Base-by-base conservation (phyloP, 2,329 filamentous ascomycete species). In the Dactylellina sp. region DNA sequence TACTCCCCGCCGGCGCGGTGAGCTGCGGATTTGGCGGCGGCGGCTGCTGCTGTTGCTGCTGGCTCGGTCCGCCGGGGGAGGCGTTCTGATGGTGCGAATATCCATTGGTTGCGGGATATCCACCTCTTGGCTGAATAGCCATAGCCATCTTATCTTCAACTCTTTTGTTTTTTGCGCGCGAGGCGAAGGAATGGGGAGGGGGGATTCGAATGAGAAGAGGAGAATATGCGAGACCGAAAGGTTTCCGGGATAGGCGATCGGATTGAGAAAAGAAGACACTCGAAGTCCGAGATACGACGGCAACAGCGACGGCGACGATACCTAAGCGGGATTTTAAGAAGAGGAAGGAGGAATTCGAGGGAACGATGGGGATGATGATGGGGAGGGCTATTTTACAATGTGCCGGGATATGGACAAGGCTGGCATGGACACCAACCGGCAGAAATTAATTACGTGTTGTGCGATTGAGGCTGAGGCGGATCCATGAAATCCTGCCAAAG, bases 311-410 rank as follows among this genome's bases (percentile, higher is more conserved):
- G 14, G 14, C 3, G 4, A 3, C 5, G 37, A 12, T 3, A 16
- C 37, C 4, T 5, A 40, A 3, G 37, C 9, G 28, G 9, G 28
- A 32, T 32, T 32, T 32, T 5, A 56, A 53, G 35, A 64, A 52
- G 72, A 76, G 62, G 22, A 52, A 71, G n/a, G 78, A 77, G 52
- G 76, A 75, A 55, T 76, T 70, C 42, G 77, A 32, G 12, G 1
- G 55, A n/a, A n/a, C n/a, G n/a, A n/a, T n/a, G n/a, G n/a, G n/a
- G n/a, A n/a, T n/a, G n/a, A 61, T 1, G 64, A 55, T 44, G 64
- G 64, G 6, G 9, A 20, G 16, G 12, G 42, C 7, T 20, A 5
- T 46, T 46, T 46, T 46, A 14, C 37, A 16, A 14, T 40, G 6
- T 40, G 9, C 37, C 3, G 37, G 37, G 3, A 12, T 12, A 35